Percentiles rank a stretch among this genome's conserved stretches.
Evolutionary conservation across 1,139 yeast genomes (phyloP).

Genomic region (Hyphopichia pseudoburtonii): DNA sequence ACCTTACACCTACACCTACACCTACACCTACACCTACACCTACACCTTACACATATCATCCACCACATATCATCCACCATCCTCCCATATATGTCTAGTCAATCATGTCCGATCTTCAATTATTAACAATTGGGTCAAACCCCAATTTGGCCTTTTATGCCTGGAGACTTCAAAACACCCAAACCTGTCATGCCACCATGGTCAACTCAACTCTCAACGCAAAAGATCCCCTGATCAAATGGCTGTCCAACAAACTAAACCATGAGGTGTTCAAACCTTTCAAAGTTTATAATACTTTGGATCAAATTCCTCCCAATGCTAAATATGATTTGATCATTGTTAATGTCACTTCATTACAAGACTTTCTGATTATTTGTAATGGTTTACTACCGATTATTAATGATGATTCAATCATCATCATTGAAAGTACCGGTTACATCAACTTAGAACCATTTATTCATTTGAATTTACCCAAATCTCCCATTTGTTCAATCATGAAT

Average conservation of each 20-base stretch:
- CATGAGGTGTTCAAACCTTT: constrained; percentile 25
- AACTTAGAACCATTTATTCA: constrained; percentile 68
- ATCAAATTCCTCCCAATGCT: constrained; percentile 16
- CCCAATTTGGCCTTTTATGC: constrained; percentile 52
- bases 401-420: constrained; percentile 47
- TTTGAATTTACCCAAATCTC: constrained; percentile 32
- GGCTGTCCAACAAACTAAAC: constrained; percentile 13
- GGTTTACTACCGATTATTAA: constrained; percentile 27
- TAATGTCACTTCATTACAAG: constrained; percentile 41
- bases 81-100: neutral
- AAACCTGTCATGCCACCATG: constrained; percentile 35
- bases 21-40: too few species aligned
- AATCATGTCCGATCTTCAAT: constrained; percentile 22
- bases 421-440: constrained; percentile 71
- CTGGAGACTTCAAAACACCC: constrained; percentile 46
- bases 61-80: too few species aligned
- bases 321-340: constrained; percentile 38
- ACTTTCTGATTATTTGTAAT: constrained; percentile 34
- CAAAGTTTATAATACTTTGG: constrained; percentile 15
- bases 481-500: constrained; percentile 60
- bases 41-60: too few species aligned
- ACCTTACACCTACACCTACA: too few species aligned
- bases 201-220: constrained; percentile 19
- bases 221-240: constrained; percentile 10
- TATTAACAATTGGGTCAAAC: constrained; percentile 44